phyloP scores from a whole-genome alignment of 441 rosid genomes.

The Capsella rubella region DNA sequence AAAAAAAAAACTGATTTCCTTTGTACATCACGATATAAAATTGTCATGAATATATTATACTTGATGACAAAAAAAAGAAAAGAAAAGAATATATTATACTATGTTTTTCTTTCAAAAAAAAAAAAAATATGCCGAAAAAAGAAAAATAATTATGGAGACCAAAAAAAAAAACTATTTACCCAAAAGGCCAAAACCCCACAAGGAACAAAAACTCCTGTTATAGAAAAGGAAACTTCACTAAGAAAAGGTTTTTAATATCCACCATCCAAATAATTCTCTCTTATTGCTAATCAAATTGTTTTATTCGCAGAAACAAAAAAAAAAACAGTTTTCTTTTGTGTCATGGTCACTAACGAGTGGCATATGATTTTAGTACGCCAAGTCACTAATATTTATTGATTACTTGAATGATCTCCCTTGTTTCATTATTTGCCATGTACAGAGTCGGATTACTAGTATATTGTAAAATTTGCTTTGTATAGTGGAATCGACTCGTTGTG shows the following conservation, averaged over 20 bases:
- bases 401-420: neutral
- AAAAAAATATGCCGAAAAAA: neutral
- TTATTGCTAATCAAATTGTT: neutral
- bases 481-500: too few relatives aligned
- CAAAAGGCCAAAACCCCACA: constrained; percentile 32
- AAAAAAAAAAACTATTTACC: neutral
- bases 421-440: neutral
- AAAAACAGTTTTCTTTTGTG: constrained; percentile 15
- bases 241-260: constrained; percentile 15
- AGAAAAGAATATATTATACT: too few relatives aligned
- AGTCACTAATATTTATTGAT: neutral
- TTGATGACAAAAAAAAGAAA: too few relatives aligned
- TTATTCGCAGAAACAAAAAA: neutral
- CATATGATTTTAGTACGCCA: constrained; percentile 6
- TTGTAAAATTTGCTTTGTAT: too few relatives aligned
- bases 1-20: neutral
- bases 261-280: constrained; percentile 16
- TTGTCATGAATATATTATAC: neutral
- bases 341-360: constrained; percentile 20
- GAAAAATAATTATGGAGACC: too few relatives aligned
- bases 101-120: neutral
- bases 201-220: neutral
- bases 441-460: neutral
- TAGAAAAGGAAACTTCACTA: constrained; percentile 24
- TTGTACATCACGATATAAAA: neutral